Base-by-base conservation (phyloP, 2,329 filamentous ascomycete genomes). In the Acephala macrosclerotiorum region DNA sequence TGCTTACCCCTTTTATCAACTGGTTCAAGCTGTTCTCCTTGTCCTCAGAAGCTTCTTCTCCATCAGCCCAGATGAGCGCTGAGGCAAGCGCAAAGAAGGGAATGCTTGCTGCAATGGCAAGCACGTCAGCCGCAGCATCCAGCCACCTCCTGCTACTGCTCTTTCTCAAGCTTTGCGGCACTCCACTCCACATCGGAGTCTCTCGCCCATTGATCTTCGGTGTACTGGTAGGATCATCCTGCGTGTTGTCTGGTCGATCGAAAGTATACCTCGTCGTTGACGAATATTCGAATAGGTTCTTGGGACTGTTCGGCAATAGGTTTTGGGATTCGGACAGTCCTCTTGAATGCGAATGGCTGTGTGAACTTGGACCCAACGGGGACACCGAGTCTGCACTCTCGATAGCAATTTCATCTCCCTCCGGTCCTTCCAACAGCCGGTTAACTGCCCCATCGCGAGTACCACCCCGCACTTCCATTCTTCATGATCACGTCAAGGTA, bases 1-100 rank as follows among this genome's bases (percentile, higher is more conserved):
- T 45, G 51, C 67, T 40, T 59, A 71, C 69, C 8, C 53, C 61
- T 60, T 63, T 64, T 1, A 58, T 65, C 42, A 60, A 60, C 38
- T 70, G 61, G n/a, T 63, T 55, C 20, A 69, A 64, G 29, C 65
- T 38, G 58, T 68, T 64, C 18, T 64, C 36, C 36, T 64, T 38
- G 45, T 59, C 38, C 49, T 35, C 33, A 29, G 53, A 42, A 6
- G 59, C 58, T 33, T 25, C 8, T 16, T 65, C 65, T 25, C 67
- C 65, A 47, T 68, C 45, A 16, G 61, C 22, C 58, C 61, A 63
- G 26, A 70, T 64, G 6, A 67, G 29, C 6, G 51, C 55, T 8
- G 45, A 65, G 5, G 65, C 66, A 11, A 70, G 53, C 1, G 65
- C 68, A 59, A 66, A 63, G 53, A 70, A 70, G n/a, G 65, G 65